Base-by-base conservation (phyloP, 257 asterid species). In the Ilex asprella region DNA sequence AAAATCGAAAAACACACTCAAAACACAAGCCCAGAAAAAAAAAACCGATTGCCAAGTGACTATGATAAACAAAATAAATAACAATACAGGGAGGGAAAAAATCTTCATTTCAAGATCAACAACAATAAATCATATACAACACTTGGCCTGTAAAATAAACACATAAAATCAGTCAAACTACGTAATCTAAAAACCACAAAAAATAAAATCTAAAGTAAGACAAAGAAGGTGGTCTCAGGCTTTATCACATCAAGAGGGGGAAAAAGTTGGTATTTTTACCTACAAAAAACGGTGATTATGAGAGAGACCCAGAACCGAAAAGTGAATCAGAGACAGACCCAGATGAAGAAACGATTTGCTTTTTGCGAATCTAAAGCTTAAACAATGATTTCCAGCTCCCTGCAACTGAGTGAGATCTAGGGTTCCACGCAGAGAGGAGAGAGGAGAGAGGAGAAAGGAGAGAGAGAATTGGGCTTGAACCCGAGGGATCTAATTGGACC, bases 401-500 rank as follows among this genome's bases (percentile, higher is more conserved):
- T 69, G 78, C 68, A 35, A 30, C 55, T 53, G 61, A 43, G 66
- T 56, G 77, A 72, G 80, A 75, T 89, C 90, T 85, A 85, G 92
- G 95, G 85, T 74, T 84, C 74, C 70, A 39, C 32, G 75, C 52
- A 12, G 60, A 16, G 65, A 21, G 79, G 66, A 59, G 77, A 58
- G 75, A 72, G 73, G 60, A 72, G 58, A 62, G 46, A 60, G 39
- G 55, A 46, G 46, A 12, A 30, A n/a, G 73, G 84, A 79, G 70
- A 67, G 74, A 44, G 55, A 49, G 74, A 74, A 79, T 87, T 87
- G 95, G 96, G 95, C 96, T 87, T 84, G 73, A 76, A 63, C 75
- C 77, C 70, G 70, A 35, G 44, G 31, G 47, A 64, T 55, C 67
- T 29, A 78, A 85, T 70, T 91, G 95, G 96, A 85, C 96, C 83